Evolutionary conservation across 1,284 basidiomycete species (phyloP), one percentile per base, ranked within the genome.

Genomic region (Phellopilus nigrolimitatus): DNA sequence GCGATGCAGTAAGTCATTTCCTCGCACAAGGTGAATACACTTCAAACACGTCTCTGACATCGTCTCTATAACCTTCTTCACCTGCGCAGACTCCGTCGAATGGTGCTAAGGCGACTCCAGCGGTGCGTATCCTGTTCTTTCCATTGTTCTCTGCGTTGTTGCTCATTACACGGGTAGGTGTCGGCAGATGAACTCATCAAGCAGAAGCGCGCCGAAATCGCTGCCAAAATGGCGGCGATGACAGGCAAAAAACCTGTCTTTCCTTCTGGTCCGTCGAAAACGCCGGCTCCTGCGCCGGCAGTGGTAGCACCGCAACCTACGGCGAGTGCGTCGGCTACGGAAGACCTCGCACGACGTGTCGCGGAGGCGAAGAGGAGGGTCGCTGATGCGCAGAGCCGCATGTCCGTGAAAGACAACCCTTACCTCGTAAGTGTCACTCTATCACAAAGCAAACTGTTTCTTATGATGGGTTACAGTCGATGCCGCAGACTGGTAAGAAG

Each of bases 151-250:
- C 12, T 24, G 49, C 34, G 41, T 34, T 41, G 27, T 38, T 43
- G 1, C 40, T 59, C 15, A 49, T 49, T n/a, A 53, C 19, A 53
- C 25, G 31, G 15, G 34, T 47, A 78, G 75, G 52, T 73, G 39
- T 72, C 75, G 41, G 68, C 70, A 60, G 76, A 78, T 57, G 82
- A 78, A 40, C 73, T 88, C 60, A 88, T 90, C 54, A 81, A 82
- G 33, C 82, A 84, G 68, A 90, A 89, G 68, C 77, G 82, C 33
- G 91, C 91, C 8, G 89, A 92, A 68, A 82, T 95, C 51, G 78
- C 86, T 17, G 90, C 91, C 9, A 89, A 89, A 65, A 78, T 91
- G 49, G 89, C 90, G 9, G 80, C 80, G 4, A 84, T 93, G 74
- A 85, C 81, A 64, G 66, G 66, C 3, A 78, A 70, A 40, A 69